phyloP scores from a whole-genome alignment of 768 basidiomycete genomes.

The Exsudoporus frostii region DNA sequence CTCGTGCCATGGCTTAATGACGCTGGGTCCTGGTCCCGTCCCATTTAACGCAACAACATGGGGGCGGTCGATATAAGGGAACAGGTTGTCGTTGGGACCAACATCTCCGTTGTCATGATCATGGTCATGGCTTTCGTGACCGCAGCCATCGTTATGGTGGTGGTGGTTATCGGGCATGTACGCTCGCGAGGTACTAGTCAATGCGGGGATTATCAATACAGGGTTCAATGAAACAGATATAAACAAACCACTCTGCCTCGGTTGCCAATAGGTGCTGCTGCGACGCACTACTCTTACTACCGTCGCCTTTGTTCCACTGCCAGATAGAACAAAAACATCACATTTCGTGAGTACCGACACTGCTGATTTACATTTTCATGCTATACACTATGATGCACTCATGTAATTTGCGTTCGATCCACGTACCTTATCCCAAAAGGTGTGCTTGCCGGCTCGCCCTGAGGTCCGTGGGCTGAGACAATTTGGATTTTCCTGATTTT shows the following conservation, averaged over 20 bases:
- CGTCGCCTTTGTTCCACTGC: neutral
- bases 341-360: constrained; percentile 13
- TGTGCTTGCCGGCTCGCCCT: constrained; percentile 72
- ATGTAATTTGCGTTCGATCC: constrained; percentile 92
- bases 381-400: constrained; percentile 48
- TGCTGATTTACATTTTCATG: constrained; percentile 3
- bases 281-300: too few relatives aligned
- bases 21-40: constrained; percentile 43
- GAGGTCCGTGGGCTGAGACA: constrained; percentile 73
- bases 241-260: constrained; percentile 24
- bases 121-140: constrained; percentile 57
- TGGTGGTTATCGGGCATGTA: constrained; percentile 30
- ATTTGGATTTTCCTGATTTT: constrained; percentile 47
- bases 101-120: constrained; percentile 48
- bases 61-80: constrained; percentile 66
- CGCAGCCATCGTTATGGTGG: constrained; percentile 51
- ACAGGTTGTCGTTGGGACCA: constrained; percentile 71
- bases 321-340: neutral
- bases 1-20: constrained; percentile 88
- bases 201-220: neutral
- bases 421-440: constrained; percentile 63
- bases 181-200: neutral
- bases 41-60: constrained; percentile 84
- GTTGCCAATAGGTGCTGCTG: too few relatives aligned
- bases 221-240: constrained; percentile 4